Base-by-base conservation (phyloP, 768 basidiomycete species). In the Kwoniella dendrophila region DNA sequence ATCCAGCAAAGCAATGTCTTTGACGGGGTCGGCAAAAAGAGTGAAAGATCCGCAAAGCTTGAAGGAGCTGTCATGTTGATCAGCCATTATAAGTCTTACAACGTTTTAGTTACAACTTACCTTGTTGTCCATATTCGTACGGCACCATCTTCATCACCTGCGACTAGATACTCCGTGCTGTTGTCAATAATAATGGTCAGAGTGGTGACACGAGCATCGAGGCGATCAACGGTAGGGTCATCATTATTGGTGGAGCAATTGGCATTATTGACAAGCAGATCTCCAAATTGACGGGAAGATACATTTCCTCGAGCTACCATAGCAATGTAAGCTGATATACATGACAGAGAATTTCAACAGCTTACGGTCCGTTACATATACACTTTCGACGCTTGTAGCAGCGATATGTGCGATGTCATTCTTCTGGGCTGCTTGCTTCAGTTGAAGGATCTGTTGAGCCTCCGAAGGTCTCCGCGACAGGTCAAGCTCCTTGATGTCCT, bases 1-100 rank as follows among this genome's bases (percentile, higher is more conserved):
- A 36, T 69, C 62, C 41, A 78, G 68, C 41, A 72, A 40, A 5
- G 69, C 53, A 10, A 75, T 57, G 4, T 56, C 33, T 3, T 58
- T 67, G 11, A 96, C 82, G 1, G 88, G 87, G 0, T 85, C 83
- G 3, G 84, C 83, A 75, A 94, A 93, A 10, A 88, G 73, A 0
- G 84, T 86, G 86, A 90, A 93, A 0, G 85, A 83, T 2, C 87
- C 88, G 54, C 85, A 82, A 4, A 89, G 80, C 56, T 85, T 82
- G 59, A 91, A 82, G 12, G 64, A 53, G 22, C 70, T 69, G 40
- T 34, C 47, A 40, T 3, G 12, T 24, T 11, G 3, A 47, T 67
- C 54, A 62, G 61, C 53, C 8, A 30, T 7, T 6, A 29, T 29
- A 14, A n/a, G 33, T 32, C 43, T n/a, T 6, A 11, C n/a, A 6